Evolutionary conservation across 208 protist species (phyloP).

Genomic region (Crithidia thermophila): DNA sequence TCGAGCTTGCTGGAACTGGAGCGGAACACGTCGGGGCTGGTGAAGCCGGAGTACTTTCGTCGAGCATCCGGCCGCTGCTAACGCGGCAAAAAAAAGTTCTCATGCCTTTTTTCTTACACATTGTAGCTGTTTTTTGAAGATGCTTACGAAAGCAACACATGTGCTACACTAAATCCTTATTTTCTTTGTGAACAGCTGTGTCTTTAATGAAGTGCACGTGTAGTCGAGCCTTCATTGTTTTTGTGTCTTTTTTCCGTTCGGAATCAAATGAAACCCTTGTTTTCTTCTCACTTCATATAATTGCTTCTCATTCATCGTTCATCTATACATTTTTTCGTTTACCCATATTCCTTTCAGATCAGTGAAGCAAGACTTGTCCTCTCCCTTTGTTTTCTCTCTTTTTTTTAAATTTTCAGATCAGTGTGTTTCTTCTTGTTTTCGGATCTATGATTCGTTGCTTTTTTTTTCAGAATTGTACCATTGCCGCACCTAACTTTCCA

Average conservation of each 20-base stretch:
- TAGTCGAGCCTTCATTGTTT: not conserved
- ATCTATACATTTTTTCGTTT: not conserved
- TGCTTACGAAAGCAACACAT: not conserved
- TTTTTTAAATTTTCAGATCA: not conserved
- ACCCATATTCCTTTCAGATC: too few species aligned
- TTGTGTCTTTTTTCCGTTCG: conserved; percentile 13
- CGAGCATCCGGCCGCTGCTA: too few species aligned
- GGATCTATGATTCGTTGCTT: too few species aligned
- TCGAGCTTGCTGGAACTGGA: not conserved
- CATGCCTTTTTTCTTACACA: conserved; percentile 1
- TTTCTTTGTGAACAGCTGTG: not conserved
- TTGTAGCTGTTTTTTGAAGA: conserved; percentile 1
- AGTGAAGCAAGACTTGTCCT: too few species aligned
- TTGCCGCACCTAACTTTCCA: too few species aligned
- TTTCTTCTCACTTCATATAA: too few species aligned
- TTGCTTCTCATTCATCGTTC: too few species aligned
- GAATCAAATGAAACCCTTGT: too few species aligned
- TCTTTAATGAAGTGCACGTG: too few species aligned
- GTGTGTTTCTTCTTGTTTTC: conserved; percentile 1
- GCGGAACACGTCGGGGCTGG: not conserved
- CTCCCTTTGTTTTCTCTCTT: not conserved
- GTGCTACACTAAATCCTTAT: too few species aligned
- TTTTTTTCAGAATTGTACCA: too few species aligned
- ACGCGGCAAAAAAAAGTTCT: too few species aligned
- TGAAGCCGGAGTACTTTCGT: not conserved